phyloP scores from a whole-genome alignment of 345 rosid species.

The Eucalyptus sp. region DNA sequence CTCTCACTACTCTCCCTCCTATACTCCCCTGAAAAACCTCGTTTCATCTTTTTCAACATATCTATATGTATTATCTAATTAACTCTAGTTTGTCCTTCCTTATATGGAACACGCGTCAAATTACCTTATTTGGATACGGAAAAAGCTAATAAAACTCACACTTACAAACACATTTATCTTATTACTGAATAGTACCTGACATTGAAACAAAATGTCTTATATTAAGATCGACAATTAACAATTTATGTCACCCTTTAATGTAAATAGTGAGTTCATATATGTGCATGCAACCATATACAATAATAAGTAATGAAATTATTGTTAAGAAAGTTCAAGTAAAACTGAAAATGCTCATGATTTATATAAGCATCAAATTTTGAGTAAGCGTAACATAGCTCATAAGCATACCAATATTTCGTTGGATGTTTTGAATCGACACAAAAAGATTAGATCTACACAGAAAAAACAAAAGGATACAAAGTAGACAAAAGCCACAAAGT shows the following conservation, averaged over 20 bases:
- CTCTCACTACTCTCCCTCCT: no score
- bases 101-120: no score
- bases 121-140: neutral
- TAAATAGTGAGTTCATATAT: neutral
- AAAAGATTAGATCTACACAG: no score
- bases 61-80: no score
- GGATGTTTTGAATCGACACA: neutral
- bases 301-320: neutral
- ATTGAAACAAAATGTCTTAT: no score
- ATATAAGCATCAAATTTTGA: no score
- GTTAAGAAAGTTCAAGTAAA: no score
- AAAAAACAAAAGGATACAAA: no score
- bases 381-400: neutral
- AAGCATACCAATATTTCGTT: neutral
- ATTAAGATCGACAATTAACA: neutral
- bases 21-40: no score
- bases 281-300: neutral
- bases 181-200: neutral
- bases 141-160: neutral
- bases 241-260: neutral
- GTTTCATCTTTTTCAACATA: no score
- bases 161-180: neutral
- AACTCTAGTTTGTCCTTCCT: no score
- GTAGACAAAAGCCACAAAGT: no score
- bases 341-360: neutral